Evolutionary conservation across 1,284 basidiomycete species (phyloP), one percentile per base, ranked within the genome.

Genomic region (Apiotrichum brassicae): DNA sequence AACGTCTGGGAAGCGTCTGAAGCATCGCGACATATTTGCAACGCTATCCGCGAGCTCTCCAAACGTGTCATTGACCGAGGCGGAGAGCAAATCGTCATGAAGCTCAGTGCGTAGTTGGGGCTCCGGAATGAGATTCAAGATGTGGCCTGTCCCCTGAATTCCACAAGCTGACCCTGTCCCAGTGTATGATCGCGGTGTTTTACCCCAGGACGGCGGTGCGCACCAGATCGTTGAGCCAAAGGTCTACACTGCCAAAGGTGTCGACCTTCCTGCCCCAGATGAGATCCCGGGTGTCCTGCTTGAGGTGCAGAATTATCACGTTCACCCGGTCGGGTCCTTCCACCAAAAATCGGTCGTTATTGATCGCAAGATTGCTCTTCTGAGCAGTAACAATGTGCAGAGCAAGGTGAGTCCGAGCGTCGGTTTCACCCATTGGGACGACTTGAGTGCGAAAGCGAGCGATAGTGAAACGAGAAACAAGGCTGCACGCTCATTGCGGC

Each of bases 261-360:
- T 56, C 11, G 54, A 51, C 4, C 43, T 59, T 13, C 57, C 57
- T 0, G 24, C 49, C 11, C 50, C 53, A 12, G 48, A 50, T 3
- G 55, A 57, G 34, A 48, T 59, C 24, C 55, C 53, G 0, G 55
- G 55, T 7, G 39, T 53, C 12, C 20, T 25, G 18, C 35, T 59
- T 32, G 54, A 59, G 43, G 57, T 59, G 14, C 64, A 65, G 34
- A 68, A 68, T 48, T 68, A 65, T 48, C 65, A 68, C 45, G 51
- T 57, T 13, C 59, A 62, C 1, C 64, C 64, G 3, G 65, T 68
- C 14, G 65, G 65, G 24, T 64, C 64, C 0, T 87, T 86, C 72
- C 85, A 87, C 61, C 79, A 82, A 39, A 85, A 87, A 66, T 83
- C 82, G 48, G 76, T 85, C 69, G 75, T 86, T 46, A 78, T 86